Evolutionary conservation across 176 grass and related monocot genomes (phyloP).

Genomic region (Triticum urartu): DNA sequence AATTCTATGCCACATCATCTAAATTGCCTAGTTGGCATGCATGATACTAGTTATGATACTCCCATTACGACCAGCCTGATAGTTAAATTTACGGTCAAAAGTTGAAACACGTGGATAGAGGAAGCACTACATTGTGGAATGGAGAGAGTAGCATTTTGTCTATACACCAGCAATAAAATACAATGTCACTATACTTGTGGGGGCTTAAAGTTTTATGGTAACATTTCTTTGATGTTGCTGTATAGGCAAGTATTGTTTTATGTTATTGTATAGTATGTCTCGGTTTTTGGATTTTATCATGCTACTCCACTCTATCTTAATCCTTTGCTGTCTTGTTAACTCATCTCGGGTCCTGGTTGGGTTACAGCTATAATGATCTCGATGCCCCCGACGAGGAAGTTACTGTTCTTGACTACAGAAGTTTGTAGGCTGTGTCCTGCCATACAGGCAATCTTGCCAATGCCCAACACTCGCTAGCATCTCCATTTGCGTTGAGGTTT

Average conservation of each 20-base stretch:
- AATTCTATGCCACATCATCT: too few relatives aligned
- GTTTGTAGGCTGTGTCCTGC: conserved; percentile 59
- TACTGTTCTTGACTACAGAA: conserved; percentile 97
- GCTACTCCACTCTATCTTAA: neutral
- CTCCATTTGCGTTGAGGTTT: conserved; percentile 1
- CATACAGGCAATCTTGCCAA: neutral
- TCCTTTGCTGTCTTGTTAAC: neutral
- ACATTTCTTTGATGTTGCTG: neutral
- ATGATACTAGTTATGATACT: too few relatives aligned
- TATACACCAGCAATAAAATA: neutral
- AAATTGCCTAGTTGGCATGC: too few relatives aligned
- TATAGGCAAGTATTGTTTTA: neutral
- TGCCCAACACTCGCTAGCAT: neutral
- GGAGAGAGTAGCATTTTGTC: neutral
- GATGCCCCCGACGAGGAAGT: conserved; percentile 99
- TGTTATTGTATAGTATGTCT: neutral
- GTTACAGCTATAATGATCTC: conserved; percentile 87
- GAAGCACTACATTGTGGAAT: too few relatives aligned
- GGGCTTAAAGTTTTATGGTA: neutral
- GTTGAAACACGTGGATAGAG: too few relatives aligned
- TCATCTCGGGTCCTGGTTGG: neutral
- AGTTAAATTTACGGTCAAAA: too few relatives aligned
- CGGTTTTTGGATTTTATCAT: neutral
- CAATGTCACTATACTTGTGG: neutral
- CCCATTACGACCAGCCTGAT: too few relatives aligned